phyloP scores from a whole-genome alignment of 495 filamentous ascomycete species.

The Corynascus novoguineensis region DNA sequence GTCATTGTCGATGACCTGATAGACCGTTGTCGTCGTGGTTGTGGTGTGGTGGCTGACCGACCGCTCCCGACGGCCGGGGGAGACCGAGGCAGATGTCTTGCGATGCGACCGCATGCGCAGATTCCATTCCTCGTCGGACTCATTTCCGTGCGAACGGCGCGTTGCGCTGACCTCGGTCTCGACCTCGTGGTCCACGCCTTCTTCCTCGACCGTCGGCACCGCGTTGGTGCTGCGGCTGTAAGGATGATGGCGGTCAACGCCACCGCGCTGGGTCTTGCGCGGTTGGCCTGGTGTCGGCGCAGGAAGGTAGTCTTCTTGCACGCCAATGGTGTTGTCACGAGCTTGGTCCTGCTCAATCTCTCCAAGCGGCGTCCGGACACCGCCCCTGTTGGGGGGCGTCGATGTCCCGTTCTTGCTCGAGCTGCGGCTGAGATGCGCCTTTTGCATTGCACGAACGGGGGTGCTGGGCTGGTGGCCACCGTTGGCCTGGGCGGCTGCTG shows the following conservation, averaged over 20 bases:
- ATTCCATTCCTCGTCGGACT: slow-evolving; percentile 75
- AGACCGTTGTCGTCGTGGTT: slow-evolving; percentile 58
- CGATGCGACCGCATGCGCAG: slow-evolving; percentile 63
- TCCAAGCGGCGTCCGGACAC: slow-evolving; percentile 74
- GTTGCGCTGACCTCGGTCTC: slow-evolving; percentile 44
- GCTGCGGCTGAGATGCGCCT: slow-evolving; percentile 36
- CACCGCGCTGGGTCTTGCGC: slow-evolving; percentile 64
- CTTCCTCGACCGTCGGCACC: slow-evolving; percentile 43
- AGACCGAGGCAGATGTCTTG: slow-evolving; percentile 42
- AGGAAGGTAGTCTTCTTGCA: slow-evolving; percentile 76
- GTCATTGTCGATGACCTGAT: slow-evolving; percentile 52
- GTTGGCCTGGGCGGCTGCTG: slow-evolving; percentile 34
- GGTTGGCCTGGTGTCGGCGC: slow-evolving; percentile 95
- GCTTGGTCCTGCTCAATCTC: slow-evolving; percentile 80
- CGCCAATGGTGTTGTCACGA: slow-evolving; percentile 42
- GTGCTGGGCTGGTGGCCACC: slow-evolving; percentile 54
- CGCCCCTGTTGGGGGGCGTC: slow-evolving; percentile 77
- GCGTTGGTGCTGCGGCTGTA: slow-evolving; percentile 39
- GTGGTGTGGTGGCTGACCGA: slow-evolving; percentile 53
- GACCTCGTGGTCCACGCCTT: slow-evolving; percentile 18
- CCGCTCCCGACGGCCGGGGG: slow-evolving; percentile 36
- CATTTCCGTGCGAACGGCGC: slow-evolving; percentile 52
- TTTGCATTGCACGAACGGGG: slow-evolving; percentile 70
- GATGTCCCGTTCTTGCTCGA: slow-evolving; percentile 56
- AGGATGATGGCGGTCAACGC: slow-evolving; percentile 46